Evolutionary conservation across 2,329 filamentous ascomycete genomes (phyloP).

Genomic region (Beauveria medogensis): DNA sequence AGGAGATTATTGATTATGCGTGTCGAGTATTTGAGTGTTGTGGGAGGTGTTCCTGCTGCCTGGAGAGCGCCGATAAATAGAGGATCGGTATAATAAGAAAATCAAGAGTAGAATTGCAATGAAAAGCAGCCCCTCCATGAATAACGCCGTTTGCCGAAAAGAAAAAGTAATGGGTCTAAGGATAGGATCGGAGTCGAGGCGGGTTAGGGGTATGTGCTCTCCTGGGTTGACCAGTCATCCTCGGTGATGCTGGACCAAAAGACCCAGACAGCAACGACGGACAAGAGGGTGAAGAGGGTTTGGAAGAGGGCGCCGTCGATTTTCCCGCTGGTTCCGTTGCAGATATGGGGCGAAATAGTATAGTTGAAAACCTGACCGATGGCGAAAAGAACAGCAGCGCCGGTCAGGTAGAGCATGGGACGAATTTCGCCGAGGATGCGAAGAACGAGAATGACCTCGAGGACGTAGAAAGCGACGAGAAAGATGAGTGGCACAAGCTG

Average conservation of each 20-base stretch:
- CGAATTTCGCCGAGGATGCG: constrained; percentile 78
- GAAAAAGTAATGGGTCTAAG: constrained; percentile 11
- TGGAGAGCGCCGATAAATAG: constrained; percentile 5
- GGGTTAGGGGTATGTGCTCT: constrained; percentile 31
- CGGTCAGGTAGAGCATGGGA: constrained; percentile 82
- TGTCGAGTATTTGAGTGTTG: neutral
- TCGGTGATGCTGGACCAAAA: constrained; percentile 99
- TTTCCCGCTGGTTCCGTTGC: constrained; percentile 70
- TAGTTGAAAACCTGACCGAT: constrained; percentile 96
- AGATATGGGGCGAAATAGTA: constrained; percentile 84
- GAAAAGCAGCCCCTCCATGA: constrained; percentile 15
- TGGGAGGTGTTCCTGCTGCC: neutral
- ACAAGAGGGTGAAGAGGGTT: constrained; percentile 80
- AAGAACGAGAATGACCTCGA: constrained; percentile 78
- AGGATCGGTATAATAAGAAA: constrained; percentile 13
- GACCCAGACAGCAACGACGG: constrained; percentile 77
- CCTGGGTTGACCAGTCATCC: constrained; percentile 79
- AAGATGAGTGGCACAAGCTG: constrained; percentile 84
- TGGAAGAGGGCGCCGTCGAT: constrained; percentile 93
- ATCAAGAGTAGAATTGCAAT: constrained; percentile 12
- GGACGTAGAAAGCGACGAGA: constrained; percentile 75
- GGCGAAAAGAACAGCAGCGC: constrained; percentile 73
- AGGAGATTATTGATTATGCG: neutral
- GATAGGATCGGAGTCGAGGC: neutral
- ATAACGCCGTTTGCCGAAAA: constrained; percentile 17